Evolutionary conservation across 257 asterid species (phyloP).

Genomic region (Solanum corneliomulleri): DNA sequence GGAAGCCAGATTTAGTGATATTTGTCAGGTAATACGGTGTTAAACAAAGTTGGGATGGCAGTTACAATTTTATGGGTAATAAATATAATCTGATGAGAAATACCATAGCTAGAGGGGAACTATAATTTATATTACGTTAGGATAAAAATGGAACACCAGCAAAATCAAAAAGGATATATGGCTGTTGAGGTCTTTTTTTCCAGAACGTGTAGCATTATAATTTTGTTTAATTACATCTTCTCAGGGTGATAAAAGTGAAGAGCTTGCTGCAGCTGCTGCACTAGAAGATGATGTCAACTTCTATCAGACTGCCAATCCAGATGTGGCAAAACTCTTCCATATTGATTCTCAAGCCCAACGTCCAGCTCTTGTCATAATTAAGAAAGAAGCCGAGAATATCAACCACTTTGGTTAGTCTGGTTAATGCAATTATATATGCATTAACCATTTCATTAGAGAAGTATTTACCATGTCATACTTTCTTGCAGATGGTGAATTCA

Average conservation of each 20-base stretch:
- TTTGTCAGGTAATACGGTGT: background rate
- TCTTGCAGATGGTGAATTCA: conserved; percentile 59
- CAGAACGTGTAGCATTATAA: background rate
- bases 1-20: background rate
- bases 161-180: background rate
- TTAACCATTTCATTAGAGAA: background rate
- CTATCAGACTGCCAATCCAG: conserved; percentile 67
- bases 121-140: background rate
- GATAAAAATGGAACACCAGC: background rate
- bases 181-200: background rate
- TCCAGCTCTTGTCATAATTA: conserved; percentile 79
- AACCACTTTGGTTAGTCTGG: conserved; percentile 53
- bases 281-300: conserved; percentile 75
- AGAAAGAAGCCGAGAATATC: conserved; percentile 78
- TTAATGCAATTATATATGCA: background rate
- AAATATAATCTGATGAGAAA: background rate
- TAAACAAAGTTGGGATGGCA: background rate
- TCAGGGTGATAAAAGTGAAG: conserved; percentile 73
- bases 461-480: background rate
- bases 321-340: conserved; percentile 75
- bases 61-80: background rate
- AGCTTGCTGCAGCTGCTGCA: conserved; percentile 69
- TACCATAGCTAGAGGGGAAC: background rate
- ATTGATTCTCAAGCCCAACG: conserved; percentile 60
- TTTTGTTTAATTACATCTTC: background rate